Evolutionary conservation across 805 yeast species (phyloP), one percentile per base, ranked within the genome.

Genomic region (Peterozyma toletana): DNA sequence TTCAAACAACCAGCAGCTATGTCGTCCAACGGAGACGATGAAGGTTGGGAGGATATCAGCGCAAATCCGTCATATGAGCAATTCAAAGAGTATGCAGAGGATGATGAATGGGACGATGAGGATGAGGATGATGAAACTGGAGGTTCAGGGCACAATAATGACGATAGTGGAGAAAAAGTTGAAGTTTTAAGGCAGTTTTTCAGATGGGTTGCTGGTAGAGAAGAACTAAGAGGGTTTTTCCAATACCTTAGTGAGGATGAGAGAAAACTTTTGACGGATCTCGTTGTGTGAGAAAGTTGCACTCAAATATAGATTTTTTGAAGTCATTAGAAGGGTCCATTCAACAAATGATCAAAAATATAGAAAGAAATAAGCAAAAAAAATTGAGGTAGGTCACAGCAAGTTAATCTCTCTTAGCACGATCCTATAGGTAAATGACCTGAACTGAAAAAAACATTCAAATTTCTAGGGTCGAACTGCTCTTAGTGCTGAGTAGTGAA

Each of bases 21-120:
- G 13, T 77, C 54, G 13, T 66, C 54, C 31, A 71, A 59, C n/a
- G 70, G 56, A 18, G 75, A 67, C 35, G 78, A 65, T 11, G 82
- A 68, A 17, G 88, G 74, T 1, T 84, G 93, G 90, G 93, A 86
- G 53, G 93, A 84, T 52, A 65, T 82, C 48, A 88, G 83, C 37
- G 85, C 81, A 1, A 76, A 71, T 1, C 77, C 85, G 3, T 75
- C 77, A 39, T 83, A 70, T 55, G 85, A 80, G 18, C 81, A 80
- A 47, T 57, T 85, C 42, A 73, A 77, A 52, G 70, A 76, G 5
- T 84, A 76, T 50, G 75, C 78, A 5, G 75, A 68, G 33, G 68
- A 68, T 2, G 73, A 66, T 39, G 70, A 65, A 17, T 71, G 65
- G 35, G 67, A 59, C 11, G 66, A 64, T 30, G 68, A 56, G n/a